Conservation (phyloP, 1,284 basidiomycete genomes). For the Tremellales sp. region DNA sequence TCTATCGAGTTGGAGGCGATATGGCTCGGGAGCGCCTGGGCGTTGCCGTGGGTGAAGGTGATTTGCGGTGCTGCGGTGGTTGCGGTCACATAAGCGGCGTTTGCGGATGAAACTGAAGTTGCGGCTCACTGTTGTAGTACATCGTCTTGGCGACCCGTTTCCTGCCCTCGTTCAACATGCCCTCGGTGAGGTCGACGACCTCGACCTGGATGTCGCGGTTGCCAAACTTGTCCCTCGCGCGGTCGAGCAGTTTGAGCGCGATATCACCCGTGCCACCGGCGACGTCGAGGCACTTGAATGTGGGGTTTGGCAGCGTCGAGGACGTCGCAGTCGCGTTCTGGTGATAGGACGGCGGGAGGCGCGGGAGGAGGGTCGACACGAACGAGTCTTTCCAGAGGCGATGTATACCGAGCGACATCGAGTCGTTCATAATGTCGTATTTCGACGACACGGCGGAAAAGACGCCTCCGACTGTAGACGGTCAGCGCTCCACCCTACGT, state of each 20-base stretch:
- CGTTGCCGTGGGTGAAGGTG: constrained; percentile 88
- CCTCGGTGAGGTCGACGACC: constrained; percentile 89
- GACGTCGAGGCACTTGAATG: constrained; percentile 77
- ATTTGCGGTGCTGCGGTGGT: constrained; percentile 75
- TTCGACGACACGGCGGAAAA: constrained; percentile 94
- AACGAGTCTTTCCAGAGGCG: constrained; percentile 96
- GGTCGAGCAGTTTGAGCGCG: constrained; percentile 87
- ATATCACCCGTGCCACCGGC: constrained; percentile 99
- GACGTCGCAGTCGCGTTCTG: constrained; percentile 49
- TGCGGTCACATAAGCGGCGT: neutral
- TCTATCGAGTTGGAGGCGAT: constrained; percentile 78
- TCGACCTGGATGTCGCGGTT: constrained; percentile 85
- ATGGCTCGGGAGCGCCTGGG: constrained; percentile 68
- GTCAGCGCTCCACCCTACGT: neutral
- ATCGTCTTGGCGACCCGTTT: constrained; percentile 90
- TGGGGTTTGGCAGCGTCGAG: constrained; percentile 30
- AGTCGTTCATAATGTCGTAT: constrained; percentile 99
- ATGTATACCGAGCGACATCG: constrained; percentile 93
- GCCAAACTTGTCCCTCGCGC: constrained; percentile 80
- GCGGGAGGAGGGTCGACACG: constrained; percentile 73
- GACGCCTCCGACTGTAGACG: constrained; percentile 68
- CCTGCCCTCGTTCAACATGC: constrained; percentile 92
- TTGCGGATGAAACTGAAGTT: constrained; percentile 1
- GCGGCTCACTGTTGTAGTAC: constrained; percentile 83
- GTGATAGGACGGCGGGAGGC: constrained; percentile 44